phyloP scores from a whole-genome alignment of 129 eudicot species.

The Logfia minima region DNA sequence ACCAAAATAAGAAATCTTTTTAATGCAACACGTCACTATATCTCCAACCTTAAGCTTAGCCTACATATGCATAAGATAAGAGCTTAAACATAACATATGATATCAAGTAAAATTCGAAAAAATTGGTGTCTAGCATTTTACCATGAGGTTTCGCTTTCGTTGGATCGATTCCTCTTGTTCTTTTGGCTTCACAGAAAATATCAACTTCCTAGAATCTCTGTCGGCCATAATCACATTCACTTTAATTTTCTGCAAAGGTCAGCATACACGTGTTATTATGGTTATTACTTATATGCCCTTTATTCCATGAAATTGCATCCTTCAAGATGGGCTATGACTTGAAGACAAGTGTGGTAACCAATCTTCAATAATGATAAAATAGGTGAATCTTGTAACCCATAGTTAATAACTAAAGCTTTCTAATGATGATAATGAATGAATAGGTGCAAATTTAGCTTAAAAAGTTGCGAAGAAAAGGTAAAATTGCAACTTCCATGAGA shows the following conservation, averaged over 20 bases:
- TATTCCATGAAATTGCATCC: slow-evolving; percentile 13
- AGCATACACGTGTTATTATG: slow-evolving; percentile 3
- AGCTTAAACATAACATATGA: slow-evolving; percentile 18
- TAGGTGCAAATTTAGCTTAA: background rate
- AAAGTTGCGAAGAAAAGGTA: too few relatives aligned
- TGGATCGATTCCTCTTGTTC: slow-evolving; percentile 76
- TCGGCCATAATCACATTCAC: slow-evolving; percentile 73
- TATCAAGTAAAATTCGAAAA: background rate
- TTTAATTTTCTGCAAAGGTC: slow-evolving; percentile 58
- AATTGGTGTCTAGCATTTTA: slow-evolving; percentile 19
- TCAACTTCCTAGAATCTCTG: slow-evolving; percentile 65
- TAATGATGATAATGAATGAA: background rate
- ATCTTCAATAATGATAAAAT: background rate
- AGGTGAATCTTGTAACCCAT: background rate
- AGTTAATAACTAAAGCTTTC: background rate
- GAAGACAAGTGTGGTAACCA: background rate
- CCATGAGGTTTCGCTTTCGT: slow-evolving; percentile 80
- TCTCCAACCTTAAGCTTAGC: slow-evolving; percentile 73
- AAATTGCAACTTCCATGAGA: background rate
- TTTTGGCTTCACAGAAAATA: slow-evolving; percentile 70
- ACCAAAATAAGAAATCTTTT: slow-evolving; percentile 77
- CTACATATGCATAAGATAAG: slow-evolving; percentile 41
- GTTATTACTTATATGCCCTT: slow-evolving; percentile 3
- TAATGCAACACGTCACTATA: slow-evolving; percentile 72
- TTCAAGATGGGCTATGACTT: background rate